Evolutionary conservation across 2,329 filamentous ascomycete species (phyloP), one percentile per base, ranked within the genome.

Genomic region (Botrytis aclada): DNA sequence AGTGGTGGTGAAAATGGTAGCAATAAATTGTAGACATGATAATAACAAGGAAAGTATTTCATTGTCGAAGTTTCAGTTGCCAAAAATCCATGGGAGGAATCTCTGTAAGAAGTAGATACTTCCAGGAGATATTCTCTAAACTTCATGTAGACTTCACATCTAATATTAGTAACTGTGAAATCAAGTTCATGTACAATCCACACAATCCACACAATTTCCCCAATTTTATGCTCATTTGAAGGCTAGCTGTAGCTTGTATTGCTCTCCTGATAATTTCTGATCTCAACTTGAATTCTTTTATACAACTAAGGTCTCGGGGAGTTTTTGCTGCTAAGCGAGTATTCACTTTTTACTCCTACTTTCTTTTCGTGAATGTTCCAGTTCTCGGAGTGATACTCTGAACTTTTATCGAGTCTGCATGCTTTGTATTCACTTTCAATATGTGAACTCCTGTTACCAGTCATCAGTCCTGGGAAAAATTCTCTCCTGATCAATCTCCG

Each of bases 221-320:
- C 18, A 60, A 60, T 22, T 1, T 10, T 60, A 4, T 0, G 6
- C 34, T 1, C 0, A 34, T 1, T 45, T 45, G 43, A 20, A 2
- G 5, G 4, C 18, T 4, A 4, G 1, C 0, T 22, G 4, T 4
- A 4, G 1, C 0, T 22, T 9, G 1, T 32, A 12, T 20, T 34
- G 8, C 54, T 58, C 29, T 58, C 9, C 4, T 32, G 1, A 18
- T 56, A 4, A 25, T 25, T 25, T 32, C 54, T 2, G 54, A 18
- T 34, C 7, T 34, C 20, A 51, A 4, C 29, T 34, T 22, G 8
- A 18, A 29, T 2, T 2, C 18, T 60, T 60, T 60, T 12, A 60
- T 34, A 29, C 56, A 22, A 22, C 3, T 10, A 22, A 34, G 3
- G 8, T 12, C 3, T 60, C 8, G 18, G 5, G 20, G 7, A 20